Base-by-base conservation (phyloP, 2,329 filamentous ascomycete species). In the Alternaria sp. region DNA sequence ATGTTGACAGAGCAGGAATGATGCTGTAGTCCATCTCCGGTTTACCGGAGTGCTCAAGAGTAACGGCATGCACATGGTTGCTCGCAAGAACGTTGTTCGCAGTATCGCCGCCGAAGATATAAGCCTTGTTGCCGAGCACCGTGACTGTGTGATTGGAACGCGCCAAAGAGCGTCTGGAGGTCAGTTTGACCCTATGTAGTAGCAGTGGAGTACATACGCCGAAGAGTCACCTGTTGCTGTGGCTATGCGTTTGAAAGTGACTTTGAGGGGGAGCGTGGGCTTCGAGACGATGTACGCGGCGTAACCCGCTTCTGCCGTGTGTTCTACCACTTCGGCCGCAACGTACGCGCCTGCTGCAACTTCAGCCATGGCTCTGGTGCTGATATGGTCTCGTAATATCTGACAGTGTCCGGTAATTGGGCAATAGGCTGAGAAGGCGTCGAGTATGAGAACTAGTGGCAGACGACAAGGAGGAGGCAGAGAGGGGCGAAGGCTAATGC, bases 31-130 rank as follows among this genome's bases (percentile, higher is more conserved):
- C 80, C 55, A 78, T 71, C 11, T 80, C 76, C 14, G 76, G 71
- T 44, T 72, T 61, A 58, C 74, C 58, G 69, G 75, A 72, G n/a
- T 71, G 63, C 43, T 70, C 75, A 26, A 76, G 75, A 6, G 78
- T 80, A 37, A 84, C 65, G 4, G 75, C 73, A 57, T 84, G 82
- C 2, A 83, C 74, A 14, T 84, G 82, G 54, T 79, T 83, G 58
- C 77, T 79, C 5, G 81, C 80, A 14, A 82, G 62, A 25, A 75
- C 70, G n/a, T 75, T 75, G 7, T 73, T 70, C 2, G 73, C 65
- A 23, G 77, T 80, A 37, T 78, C 73, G 50, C 82, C 82, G 41
- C 82, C 82, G 60, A 83, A 84, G 23, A 84, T 78, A 66, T 82
- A 83, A 6, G 82, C 81, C 65, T 81, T 82, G 67, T 82, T 78